Evolutionary conservation across 768 basidiomycete species (phyloP), one percentile per base, ranked within the genome.

Genomic region (Cyclocybe cylindracea): DNA sequence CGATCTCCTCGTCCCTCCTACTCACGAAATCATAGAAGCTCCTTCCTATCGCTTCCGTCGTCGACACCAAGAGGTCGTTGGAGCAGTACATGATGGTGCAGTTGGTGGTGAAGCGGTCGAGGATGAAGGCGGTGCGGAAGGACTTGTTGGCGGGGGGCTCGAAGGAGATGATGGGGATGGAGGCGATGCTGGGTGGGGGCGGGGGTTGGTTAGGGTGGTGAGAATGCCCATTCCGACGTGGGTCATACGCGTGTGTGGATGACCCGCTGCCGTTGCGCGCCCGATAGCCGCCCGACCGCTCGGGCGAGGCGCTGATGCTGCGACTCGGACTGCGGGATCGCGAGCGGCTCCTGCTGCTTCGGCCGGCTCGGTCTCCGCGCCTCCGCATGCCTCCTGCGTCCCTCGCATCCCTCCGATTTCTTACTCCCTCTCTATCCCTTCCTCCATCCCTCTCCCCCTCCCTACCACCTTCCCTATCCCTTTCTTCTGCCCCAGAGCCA

Each of bases 11-110:
- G 58, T 88, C 87, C 56, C 78, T 73, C 61, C 68, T 71, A 13
- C 76, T 64, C 9, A 92, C 86, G 61, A 89, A 91, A 59, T 92
- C 90, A 61, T 82, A 91, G 70, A 92, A 89, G 55, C 76, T 78
- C 16, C 87, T 78, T 18, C 79, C 80, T 66, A 86, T 80, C 14
- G 82, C 81, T 11, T 70, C 66, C n/a, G 75, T 78, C 9, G 84
- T 78, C 7, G 78, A 71, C 34, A 92, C 63, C 32, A 92, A 70
- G 51, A 83, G 76, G 59, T 89, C 83, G 58, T 92, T 91, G 16
- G 87, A 84, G 66, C 85, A 86, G 61, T 90, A 89, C 42, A 84
- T 64, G 36, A 92, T 78, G 0, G 79, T 77, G 64, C 86, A 88
- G 53, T 78, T 73, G 52, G 77, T 66, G 6, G 84, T 81, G 70